phyloP scores from a whole-genome alignment of 2,329 filamentous ascomycete species.

The Ophiocordyceps unilateralis region DNA sequence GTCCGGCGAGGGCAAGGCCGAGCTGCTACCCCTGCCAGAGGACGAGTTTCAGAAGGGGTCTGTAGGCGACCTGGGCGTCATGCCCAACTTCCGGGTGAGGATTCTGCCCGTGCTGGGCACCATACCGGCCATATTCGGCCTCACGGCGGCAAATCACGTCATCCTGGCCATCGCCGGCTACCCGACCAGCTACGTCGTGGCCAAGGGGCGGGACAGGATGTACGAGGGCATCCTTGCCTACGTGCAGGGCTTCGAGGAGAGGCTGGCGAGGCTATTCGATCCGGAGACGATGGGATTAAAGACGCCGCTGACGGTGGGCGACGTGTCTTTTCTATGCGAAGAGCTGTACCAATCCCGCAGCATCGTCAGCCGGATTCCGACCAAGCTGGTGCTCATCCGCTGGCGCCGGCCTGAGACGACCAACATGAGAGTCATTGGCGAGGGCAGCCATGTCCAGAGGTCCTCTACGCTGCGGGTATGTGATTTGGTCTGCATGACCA shows the following conservation, averaged over 20 bases:
- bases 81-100: constrained; percentile 86
- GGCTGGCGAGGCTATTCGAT: constrained; percentile 35
- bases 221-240: constrained; percentile 68
- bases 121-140: constrained; percentile 93
- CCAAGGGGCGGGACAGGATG: constrained; percentile 76
- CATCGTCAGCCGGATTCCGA: constrained; percentile 64
- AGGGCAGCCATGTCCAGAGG: constrained; percentile 57
- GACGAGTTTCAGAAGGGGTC: constrained; percentile 76
- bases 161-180: constrained; percentile 71
- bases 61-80: constrained; percentile 71
- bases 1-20: constrained; percentile 76
- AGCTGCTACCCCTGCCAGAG: constrained; percentile 69
- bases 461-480: constrained; percentile 49
- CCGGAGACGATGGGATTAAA: constrained; percentile 47
- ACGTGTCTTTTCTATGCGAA: constrained; percentile 77
- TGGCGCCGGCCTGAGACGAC: constrained; percentile 53
- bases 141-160: constrained; percentile 81
- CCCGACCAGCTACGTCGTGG: constrained; percentile 65
- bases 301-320: constrained; percentile 58
- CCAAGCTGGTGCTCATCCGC: constrained; percentile 59
- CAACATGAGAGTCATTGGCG: constrained; percentile 43
- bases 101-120: constrained; percentile 90
- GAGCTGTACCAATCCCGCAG: constrained; percentile 78
- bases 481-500: constrained; percentile 81
- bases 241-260: constrained; percentile 66